Conservation (phyloP, 164 flowering plant genomes). For the Kingdonia uniflora region DNA sequence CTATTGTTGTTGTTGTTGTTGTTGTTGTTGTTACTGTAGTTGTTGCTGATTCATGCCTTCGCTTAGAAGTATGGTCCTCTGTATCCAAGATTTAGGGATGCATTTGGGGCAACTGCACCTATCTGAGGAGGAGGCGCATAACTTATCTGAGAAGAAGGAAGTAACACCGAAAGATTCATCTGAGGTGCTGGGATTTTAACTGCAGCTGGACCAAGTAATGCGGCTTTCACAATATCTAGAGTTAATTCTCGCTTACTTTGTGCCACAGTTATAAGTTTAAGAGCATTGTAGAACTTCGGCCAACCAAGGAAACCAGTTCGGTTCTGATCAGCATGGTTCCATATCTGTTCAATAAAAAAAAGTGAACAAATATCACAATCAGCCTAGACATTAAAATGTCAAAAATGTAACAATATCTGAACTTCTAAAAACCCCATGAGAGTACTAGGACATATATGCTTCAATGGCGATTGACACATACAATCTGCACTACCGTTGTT, state of each 20-base stretch:
- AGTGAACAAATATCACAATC: not conserved
- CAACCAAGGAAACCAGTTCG: conserved; percentile 77
- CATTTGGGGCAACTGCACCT: conserved; percentile 21
- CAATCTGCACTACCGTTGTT: too few species aligned
- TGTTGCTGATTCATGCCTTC: conserved; percentile 19
- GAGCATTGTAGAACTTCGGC: conserved; percentile 80
- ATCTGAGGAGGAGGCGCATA: conserved; percentile 4
- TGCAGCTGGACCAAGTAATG: conserved; percentile 80
- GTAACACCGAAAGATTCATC: conserved; percentile 47
- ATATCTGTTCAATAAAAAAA: conserved; percentile 42
- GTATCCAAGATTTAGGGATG: conserved; percentile 36
- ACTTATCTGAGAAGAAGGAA: conserved; percentile 29
- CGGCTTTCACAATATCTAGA: conserved; percentile 86
- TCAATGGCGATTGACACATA: too few species aligned
- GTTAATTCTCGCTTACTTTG: conserved; percentile 90
- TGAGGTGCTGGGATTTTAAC: conserved; percentile 91
- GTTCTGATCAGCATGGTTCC: conserved; percentile 77
- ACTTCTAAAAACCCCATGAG: too few species aligned
- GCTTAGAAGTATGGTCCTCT: conserved; percentile 43
- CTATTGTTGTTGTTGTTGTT: conserved; percentile 17
- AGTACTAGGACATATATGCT: too few species aligned
- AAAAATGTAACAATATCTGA: too few species aligned
- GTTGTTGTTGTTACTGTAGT: conserved; percentile 15
- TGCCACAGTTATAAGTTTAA: conserved; percentile 90
- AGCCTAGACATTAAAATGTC: too few species aligned